Base-by-base conservation (phyloP, 805 yeast species). In the Wickerhamomyces ciferrii region DNA sequence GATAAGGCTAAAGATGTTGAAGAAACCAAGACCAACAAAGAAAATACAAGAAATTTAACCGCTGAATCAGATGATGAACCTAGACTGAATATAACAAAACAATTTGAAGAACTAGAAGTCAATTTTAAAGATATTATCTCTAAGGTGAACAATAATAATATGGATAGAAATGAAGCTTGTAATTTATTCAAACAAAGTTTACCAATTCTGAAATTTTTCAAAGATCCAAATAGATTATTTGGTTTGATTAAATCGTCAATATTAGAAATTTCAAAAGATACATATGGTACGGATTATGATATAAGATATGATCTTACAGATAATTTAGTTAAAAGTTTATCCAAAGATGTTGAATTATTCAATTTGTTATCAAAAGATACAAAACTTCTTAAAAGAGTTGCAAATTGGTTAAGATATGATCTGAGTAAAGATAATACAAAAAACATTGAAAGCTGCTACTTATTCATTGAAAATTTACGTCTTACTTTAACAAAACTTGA, bases 391-490 rank as follows among this genome's bases (percentile, higher is more conserved):
- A 21, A 31, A 25, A 42, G 48, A 37, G 24, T 45, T n/a, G 15
- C 44, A 10, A 45, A 41, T 13, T 45, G 48, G 48, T 15, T 42
- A 18, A 37, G 48, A 32, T 45, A 14, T 32, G 48, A 45, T 24
- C 8, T 45, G 9, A 41, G 32, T 5, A 14, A 20, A 8, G 32
- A 20, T 19, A 24, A 36, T 9, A 10, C 7, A 8, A 27, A 38
- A 3, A 32, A 37, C 19, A 20, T 34, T 11, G 19, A 8, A 2
- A 1, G 9, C 8, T 42, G 38, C n/a, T 24, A 42, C 18, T 14
- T 14, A 2, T 32, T 45, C 5, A 38, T 45, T 3, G 19, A 31
- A 24, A 29, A 9, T 2, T 24, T 45, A 29, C 23, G 24, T 17
- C 34, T 42, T 11, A 29, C 45, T 5, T 36, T 23, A 3, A 27